Evolutionary conservation across 371 early-diverging fungal genomes (phyloP).

Genomic region (Mortierella sp.): DNA sequence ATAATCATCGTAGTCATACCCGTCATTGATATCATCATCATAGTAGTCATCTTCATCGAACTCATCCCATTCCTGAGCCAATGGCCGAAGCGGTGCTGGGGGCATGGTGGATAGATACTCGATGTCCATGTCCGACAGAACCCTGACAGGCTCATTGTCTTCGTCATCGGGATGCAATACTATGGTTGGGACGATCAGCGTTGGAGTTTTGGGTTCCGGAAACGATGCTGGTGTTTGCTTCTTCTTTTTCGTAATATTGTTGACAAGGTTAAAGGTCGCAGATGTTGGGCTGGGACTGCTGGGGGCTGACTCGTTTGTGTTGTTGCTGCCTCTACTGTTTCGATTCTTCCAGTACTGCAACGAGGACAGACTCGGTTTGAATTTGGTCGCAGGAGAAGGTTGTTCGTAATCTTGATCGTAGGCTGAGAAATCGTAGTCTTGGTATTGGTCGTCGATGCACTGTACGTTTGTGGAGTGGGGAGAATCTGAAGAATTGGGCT

Average conservation of each 20-base stretch:
- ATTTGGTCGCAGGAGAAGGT: background rate
- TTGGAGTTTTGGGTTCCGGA: background rate
- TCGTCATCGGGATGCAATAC: conserved; percentile 53
- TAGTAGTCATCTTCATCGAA: conserved; percentile 14
- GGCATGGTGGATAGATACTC: conserved; percentile 52
- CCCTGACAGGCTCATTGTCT: conserved; percentile 37
- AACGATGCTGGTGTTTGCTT: background rate
- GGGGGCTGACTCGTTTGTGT: background rate
- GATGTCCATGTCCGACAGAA: conserved; percentile 41
- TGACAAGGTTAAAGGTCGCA: conserved; percentile 5
- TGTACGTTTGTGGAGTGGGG: background rate
- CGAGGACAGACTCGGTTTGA: background rate
- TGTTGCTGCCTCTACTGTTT: background rate
- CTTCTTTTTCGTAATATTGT: conserved; percentile 26
- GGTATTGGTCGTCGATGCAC: background rate
- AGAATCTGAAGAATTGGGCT: background rate
- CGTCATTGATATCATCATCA: conserved; percentile 4
- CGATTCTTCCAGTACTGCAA: background rate
- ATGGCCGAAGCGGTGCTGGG: conserved; percentile 25
- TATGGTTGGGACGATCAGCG: conserved; percentile 33
- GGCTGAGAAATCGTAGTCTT: background rate
- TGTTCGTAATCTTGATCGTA: background rate
- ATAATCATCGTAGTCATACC: conserved; percentile 17
- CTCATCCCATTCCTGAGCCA: conserved; percentile 27
- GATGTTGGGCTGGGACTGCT: background rate